Base-by-base conservation (phyloP, 2,329 filamentous ascomycete genomes). In the Penicillium sp. region DNA sequence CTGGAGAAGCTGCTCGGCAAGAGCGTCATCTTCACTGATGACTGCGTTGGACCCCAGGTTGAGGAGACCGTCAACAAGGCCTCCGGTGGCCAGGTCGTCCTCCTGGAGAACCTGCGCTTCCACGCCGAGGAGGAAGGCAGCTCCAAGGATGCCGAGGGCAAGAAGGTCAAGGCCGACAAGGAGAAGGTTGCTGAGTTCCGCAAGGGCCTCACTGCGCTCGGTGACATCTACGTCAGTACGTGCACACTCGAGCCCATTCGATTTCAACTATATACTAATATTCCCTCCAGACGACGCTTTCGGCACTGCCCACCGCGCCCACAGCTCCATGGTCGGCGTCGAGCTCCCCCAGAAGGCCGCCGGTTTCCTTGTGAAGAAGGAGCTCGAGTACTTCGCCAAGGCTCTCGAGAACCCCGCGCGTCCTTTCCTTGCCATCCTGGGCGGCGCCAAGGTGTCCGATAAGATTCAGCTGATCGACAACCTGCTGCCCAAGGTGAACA, bases 401-500 rank as follows among this genome's bases (percentile, higher is more conserved):
- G 94, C 91, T 35, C 88, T 99, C 56, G 94, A 99, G 81, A 85
- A 83, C 66, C 94, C 94, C 56, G 82, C 95, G 79, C 87, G 92
- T 51, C 94, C 94, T 56, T 99, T 99, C 89, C 87, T 99, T 48
- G 95, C 94, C 73, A 99, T 99, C 72, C 89, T 99, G 48, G 94
- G 94, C 66, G 94, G 94, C 64, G 91, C 94, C 74, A 99, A 99
- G 84, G 91, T 99, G 64, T 95, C 90, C 40, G 94, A 99, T 84
- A 99, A 99, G 87, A 99, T 99, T 75, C 90, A 96, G 81, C 84
- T 99, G 66, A 97, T 99, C 72, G 92, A 99, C 80, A 99, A 99
- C 83, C 82, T 99, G 62, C 87, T 99, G 63, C 89, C 91, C 77
- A 97, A 99, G 84, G 92, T 99, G 75, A 84, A 99, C 83, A 94